These are phyloP conservation scores for Fusarium sp. DNA, from an alignment of 2,329 filamentous ascomycete species.

Conservation along the genomic window DNA sequence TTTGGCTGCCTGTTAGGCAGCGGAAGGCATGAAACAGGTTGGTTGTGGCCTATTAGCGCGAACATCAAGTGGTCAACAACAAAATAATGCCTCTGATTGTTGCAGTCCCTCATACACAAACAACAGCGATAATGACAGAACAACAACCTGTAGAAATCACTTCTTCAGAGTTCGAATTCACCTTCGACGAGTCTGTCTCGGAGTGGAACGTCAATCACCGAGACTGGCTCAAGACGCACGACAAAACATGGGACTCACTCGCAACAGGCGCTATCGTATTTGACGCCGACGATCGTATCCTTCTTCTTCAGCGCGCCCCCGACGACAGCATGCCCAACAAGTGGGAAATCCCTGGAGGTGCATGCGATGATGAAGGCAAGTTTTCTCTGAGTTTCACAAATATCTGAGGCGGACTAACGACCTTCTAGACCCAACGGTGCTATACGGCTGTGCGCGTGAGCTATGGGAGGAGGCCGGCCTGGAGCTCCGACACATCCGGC, in stretches of 20 bases:
- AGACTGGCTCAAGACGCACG: slow-evolving; percentile 46
- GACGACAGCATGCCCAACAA: slow-evolving; percentile 61
- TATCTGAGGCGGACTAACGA: too few species aligned
- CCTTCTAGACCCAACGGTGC: slow-evolving; percentile 50
- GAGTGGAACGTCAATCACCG: slow-evolving; percentile 47
- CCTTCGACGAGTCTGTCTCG: slow-evolving; percentile 45
- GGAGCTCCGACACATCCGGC: slow-evolving; percentile 48
- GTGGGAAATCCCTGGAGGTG: slow-evolving; percentile 68
- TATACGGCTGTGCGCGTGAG: slow-evolving; percentile 63
- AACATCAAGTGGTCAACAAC: background rate
- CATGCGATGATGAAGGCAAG: slow-evolving; percentile 59
- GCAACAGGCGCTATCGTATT: slow-evolving; percentile 57
- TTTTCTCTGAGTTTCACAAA: too few species aligned
- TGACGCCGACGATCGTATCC: slow-evolving; percentile 53
- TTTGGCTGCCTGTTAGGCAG: slow-evolving; percentile 26
- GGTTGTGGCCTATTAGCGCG: slow-evolving; percentile 13
- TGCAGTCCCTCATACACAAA: background rate
- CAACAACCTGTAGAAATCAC: background rate
- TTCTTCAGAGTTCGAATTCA: slow-evolving; percentile 35
- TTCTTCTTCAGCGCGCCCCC: slow-evolving; percentile 63
- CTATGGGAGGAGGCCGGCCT: slow-evolving; percentile 65
- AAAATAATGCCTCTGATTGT: slow-evolving; percentile 6
- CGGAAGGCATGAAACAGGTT: background rate
- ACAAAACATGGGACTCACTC: slow-evolving; percentile 52
- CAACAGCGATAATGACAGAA: slow-evolving; percentile 25